Base-by-base conservation (phyloP, 2,329 filamentous ascomycete species). In the Sarocladiaceae sp. region DNA sequence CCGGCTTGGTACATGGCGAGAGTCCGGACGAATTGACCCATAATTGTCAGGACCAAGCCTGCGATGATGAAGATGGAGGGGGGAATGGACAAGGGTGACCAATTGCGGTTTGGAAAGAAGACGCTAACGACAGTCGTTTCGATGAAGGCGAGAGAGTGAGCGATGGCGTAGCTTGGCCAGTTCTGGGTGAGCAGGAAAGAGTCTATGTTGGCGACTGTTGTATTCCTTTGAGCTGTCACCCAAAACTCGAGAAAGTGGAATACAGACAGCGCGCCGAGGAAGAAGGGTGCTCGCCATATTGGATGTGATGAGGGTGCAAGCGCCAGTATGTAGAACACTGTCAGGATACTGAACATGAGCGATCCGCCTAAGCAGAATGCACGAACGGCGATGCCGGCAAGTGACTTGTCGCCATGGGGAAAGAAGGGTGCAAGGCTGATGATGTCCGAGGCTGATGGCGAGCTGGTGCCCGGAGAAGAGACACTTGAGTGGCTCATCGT, bases 211-310 rank as follows among this genome's bases (percentile, higher is more conserved):
- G 89, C 90, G 50, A 83, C 77, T 15, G 79, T 77, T 0, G 89
- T 90, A 69, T 97, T 97, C 72, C 88, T 89, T 52, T 78, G 75
- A 8, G 93, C 92, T 0, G 93, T 97, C 28, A 86, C 90, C 78
- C 85, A 96, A 76, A 92, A 99, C 71, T 99, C 94, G 68, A 97
- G 84, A 71, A 96, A 97, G 75, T 99, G 94, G 72, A 97, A 97
- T 26, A 87, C 61, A 23, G 86, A 80, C 46, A 97, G 84, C 13
- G 83, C 74, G 50, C 73, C 72, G 46, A 87, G 63, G 72, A 93
- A 93, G 66, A 86, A 83, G 26, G 82, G 79, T 7, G 80, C 66
- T 53, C 83, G 80, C 83, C 83, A 86, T 52, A 80, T 68, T 20
- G 79, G 75, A 18, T 50, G 29, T 10, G 31, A 15, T 15, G 10